A percentile compares a stretch with the other conserved stretches of the same genome.
Conservation (phyloP, 768 basidiomycete species). For the Tricholomella constricta region DNA sequence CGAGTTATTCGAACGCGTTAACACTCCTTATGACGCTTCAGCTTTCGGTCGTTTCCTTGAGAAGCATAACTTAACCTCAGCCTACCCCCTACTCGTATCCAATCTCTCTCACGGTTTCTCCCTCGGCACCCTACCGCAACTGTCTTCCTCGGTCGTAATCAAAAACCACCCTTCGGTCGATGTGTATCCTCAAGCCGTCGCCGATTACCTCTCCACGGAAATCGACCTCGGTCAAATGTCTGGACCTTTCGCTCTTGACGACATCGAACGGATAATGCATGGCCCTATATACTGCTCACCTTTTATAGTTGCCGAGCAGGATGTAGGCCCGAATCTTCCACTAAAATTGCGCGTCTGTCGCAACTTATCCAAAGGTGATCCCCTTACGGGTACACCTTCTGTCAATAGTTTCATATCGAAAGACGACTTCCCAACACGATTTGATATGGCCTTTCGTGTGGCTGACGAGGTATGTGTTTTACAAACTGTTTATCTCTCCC, state of each 20-base stretch:
- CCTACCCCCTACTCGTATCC: slow-evolving; percentile 16
- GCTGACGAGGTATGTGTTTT: too few species aligned
- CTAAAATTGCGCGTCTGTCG: slow-evolving; percentile 22
- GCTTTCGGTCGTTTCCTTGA: slow-evolving; percentile 10
- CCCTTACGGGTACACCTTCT: neutral
- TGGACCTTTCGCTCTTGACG: too few species aligned
- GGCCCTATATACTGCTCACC: slow-evolving; percentile 29
- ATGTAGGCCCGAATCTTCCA: slow-evolving; percentile 8
- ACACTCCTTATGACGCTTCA: slow-evolving; percentile 17
- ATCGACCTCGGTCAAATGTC: neutral
- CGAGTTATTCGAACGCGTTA: slow-evolving; percentile 1
- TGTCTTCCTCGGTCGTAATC: neutral
- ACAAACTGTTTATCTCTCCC: too few species aligned
- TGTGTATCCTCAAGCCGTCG: neutral
- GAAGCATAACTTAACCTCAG: neutral
- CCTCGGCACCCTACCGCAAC: slow-evolving; percentile 22
- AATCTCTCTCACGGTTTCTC: slow-evolving; percentile 26
- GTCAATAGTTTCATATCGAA: slow-evolving; percentile 19
- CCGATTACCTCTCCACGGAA: neutral
- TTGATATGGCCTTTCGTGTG: too few species aligned
- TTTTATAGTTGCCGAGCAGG: slow-evolving; percentile 13
- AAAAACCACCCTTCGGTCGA: neutral
- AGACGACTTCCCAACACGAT: too few species aligned
- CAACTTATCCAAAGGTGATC: slow-evolving; percentile 20
- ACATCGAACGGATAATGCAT: slow-evolving; percentile 21